Evolutionary conservation across 345 rosid genomes (phyloP).

Genomic region (Lepidium sativum): DNA sequence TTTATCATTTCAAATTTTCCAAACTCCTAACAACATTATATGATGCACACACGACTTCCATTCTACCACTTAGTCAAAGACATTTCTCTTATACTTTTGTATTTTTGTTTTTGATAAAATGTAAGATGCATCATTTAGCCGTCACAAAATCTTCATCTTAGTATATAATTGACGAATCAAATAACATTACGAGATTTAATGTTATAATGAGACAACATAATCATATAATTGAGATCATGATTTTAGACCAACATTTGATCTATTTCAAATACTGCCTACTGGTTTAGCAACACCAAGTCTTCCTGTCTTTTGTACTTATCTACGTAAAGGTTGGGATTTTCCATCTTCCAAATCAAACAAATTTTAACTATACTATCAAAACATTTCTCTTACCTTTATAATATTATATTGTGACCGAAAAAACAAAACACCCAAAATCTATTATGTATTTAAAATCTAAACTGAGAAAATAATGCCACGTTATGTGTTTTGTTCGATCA

Average conservation of each 20-base stretch:
- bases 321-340: background rate
- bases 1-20: too few species aligned
- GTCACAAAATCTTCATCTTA: too few species aligned
- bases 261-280: slow-evolving; percentile 18
- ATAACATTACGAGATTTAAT: background rate
- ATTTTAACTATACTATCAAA: background rate
- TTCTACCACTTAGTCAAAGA: too few species aligned
- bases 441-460: background rate
- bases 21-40: too few species aligned
- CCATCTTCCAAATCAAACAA: background rate
- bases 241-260: slow-evolving; percentile 28
- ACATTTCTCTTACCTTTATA: background rate
- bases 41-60: too few species aligned
- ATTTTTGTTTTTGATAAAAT: background rate
- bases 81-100: too few species aligned
- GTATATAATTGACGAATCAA: background rate
- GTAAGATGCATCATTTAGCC: background rate
- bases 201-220: slow-evolving; percentile 10
- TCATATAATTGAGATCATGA: slow-evolving; percentile 14
- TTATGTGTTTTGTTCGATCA: slow-evolving; percentile 21
- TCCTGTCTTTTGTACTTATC: slow-evolving; percentile 10
- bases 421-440: background rate
- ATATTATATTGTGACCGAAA: background rate
- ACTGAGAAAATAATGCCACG: slow-evolving; percentile 6
- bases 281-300: slow-evolving; percentile 12